Base-by-base conservation (phyloP, 306 rosid species). In the Ziziphus jujuba region DNA sequence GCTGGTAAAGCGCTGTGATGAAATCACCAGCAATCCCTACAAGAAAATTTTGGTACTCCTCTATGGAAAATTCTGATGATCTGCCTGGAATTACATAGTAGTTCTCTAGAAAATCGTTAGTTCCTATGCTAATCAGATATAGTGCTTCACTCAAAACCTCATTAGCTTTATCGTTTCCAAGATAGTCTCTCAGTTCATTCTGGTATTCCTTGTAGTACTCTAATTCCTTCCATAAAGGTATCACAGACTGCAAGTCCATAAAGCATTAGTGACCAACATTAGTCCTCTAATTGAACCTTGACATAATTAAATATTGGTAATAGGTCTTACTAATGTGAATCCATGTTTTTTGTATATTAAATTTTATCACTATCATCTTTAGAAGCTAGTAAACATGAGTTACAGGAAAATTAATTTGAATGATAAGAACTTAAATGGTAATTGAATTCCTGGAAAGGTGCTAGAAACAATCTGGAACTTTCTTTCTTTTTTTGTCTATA, bases 91-190 rank as follows among this genome's bases (percentile, higher is more conserved):
- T 59, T 35, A 70, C 6, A 12, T 58, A 75, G 64, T 82, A 87
- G 66, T 87, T 84, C 71, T 82, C 86, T 2, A 87, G 76, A 67
- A 82, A 87, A 77, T 84, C 93, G 55, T 87, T 87, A 35, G 89
- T 84, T 66, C 92, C 89, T 52, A 78, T 45, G 52, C 89, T 87
- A 1, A 73, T 62, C 14, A 84, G 65, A 73, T 87, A 73, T 4
- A 82, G 63, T 36, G 87, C 72, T 77, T 87, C 82, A 34, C 76
- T 45, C n/a, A 82, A 64, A 50, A 78, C 65, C 35, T 66, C 33
- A 3, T 84, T 82, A 28, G 80, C 87, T 59, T 63, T 72, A 20
- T 81, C 63, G 6, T 74, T 5, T 25, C 89, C 92, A 16, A 81
- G 78, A 77, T 81, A 24, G 67, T 38, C 44, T 56, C 76, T 79